A percentile compares a stretch with the other conserved stretches of the same genome.
Conservation (phyloP, 1,284 basidiomycete genomes). For the Uromyces viciae-fabae region DNA sequence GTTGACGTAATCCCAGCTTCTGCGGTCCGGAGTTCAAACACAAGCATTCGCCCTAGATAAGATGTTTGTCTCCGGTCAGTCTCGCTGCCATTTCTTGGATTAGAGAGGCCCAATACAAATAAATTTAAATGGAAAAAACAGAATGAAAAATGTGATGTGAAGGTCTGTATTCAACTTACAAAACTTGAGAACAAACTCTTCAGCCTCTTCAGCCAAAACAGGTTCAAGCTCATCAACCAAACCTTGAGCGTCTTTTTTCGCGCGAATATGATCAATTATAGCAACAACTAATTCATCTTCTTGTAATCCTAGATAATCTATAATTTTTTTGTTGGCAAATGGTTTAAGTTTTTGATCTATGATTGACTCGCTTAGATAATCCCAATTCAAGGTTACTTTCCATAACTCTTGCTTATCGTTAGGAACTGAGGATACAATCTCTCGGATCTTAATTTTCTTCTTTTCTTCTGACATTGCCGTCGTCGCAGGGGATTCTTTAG, state of each 20-base stretch:
- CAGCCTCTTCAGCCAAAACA: constrained; percentile 45
- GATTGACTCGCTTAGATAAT: constrained; percentile 50
- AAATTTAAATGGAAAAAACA: background rate
- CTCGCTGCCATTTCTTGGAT: background rate
- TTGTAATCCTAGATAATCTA: constrained; percentile 52
- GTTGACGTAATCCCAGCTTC: constrained; percentile 41
- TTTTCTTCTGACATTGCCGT: constrained; percentile 45
- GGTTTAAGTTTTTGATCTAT: constrained; percentile 50
- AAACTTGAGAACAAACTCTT: constrained; percentile 34
- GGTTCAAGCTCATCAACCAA: constrained; percentile 54
- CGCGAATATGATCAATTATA: constrained; percentile 51
- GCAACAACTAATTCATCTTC: constrained; percentile 52
- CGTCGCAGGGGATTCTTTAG: constrained; percentile 32
- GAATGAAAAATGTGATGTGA: no score
- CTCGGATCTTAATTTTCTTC: constrained; percentile 49
- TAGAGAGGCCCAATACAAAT: background rate
- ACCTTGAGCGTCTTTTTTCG: constrained; percentile 50
- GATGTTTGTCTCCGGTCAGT: background rate
- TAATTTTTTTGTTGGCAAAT: constrained; percentile 51
- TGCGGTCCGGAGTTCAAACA: constrained; percentile 38
- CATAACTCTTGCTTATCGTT: constrained; percentile 49
- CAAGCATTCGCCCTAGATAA: constrained; percentile 37
- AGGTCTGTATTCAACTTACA: constrained; percentile 7
- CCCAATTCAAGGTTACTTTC: constrained; percentile 50
- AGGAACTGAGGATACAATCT: constrained; percentile 50